phyloP scores from a whole-genome alignment of 805 yeast genomes.

The Kodamaea restingae region DNA sequence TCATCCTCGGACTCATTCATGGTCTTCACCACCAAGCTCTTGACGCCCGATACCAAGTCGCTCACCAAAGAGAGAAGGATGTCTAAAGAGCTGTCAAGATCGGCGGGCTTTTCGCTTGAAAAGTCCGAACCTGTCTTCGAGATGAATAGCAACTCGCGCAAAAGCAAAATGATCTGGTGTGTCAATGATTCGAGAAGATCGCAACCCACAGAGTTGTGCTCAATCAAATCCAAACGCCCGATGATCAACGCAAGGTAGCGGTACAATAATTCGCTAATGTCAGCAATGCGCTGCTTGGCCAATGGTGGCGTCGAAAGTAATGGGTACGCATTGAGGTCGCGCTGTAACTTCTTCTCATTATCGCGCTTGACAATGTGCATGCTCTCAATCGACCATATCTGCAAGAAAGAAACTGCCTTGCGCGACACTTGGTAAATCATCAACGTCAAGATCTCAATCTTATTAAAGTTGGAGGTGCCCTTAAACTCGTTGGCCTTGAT shows the following conservation, averaged over 20 bases:
- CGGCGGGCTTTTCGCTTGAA: slow-evolving; percentile 35
- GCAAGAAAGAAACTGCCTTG: slow-evolving; percentile 60
- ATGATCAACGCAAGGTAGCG: slow-evolving; percentile 62
- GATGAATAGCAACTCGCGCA: slow-evolving; percentile 60
- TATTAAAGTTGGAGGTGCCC: slow-evolving; percentile 54
- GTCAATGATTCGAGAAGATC: slow-evolving; percentile 61
- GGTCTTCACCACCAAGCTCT: slow-evolving; percentile 55
- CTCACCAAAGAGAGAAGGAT: slow-evolving; percentile 56
- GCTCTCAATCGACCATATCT: slow-evolving; percentile 68
- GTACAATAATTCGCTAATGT: slow-evolving; percentile 56
- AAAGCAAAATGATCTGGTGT: slow-evolving; percentile 62
- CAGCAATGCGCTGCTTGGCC: slow-evolving; percentile 60
- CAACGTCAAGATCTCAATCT: slow-evolving; percentile 58
- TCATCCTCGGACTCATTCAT: slow-evolving; percentile 38
- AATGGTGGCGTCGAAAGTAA: slow-evolving; percentile 52
- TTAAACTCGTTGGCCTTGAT: slow-evolving; percentile 71
- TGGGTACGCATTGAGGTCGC: slow-evolving; percentile 41
- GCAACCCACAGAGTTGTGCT: slow-evolving; percentile 68
- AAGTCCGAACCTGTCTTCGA: slow-evolving; percentile 47
- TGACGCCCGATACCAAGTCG: slow-evolving; percentile 61
- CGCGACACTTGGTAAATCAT: slow-evolving; percentile 65
- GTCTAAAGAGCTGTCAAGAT: slow-evolving; percentile 51
- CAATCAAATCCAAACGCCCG: slow-evolving; percentile 76
- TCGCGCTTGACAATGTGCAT: slow-evolving; percentile 40
- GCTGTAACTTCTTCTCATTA: slow-evolving; percentile 30